Evolutionary conservation across 1,284 basidiomycete species (phyloP).

Genomic region (Ustilago bromivora): DNA sequence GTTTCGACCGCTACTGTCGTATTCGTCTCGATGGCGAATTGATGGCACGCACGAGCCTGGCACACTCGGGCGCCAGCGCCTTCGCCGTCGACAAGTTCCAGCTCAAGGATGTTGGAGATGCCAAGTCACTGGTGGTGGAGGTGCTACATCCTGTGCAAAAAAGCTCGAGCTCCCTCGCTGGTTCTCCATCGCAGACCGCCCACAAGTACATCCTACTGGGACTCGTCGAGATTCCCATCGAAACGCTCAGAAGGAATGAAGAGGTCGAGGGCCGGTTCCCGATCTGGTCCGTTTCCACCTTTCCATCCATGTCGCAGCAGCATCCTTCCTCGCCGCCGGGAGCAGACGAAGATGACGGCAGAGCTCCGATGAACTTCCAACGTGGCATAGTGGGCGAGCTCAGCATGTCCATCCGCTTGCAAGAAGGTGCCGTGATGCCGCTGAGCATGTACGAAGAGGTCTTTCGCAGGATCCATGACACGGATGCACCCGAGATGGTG

Average conservation of each 20-base stretch:
- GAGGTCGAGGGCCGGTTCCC: slow-evolving; percentile 62
- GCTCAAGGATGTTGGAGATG: slow-evolving; percentile 46
- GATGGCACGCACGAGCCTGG: slow-evolving; percentile 52
- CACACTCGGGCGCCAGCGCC: slow-evolving; percentile 14
- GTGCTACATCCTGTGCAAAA: slow-evolving; percentile 50
- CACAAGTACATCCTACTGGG: slow-evolving; percentile 54
- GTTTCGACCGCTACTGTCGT: slow-evolving; percentile 57
- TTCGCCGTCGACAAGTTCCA: slow-evolving; percentile 55
- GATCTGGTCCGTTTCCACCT: slow-evolving; percentile 53
- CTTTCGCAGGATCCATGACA: slow-evolving; percentile 35
- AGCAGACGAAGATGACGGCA: slow-evolving; percentile 27
- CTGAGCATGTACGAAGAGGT: slow-evolving; percentile 54
- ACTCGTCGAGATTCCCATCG: slow-evolving; percentile 57
- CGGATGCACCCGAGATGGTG: slow-evolving; percentile 36
- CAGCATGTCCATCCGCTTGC: slow-evolving; percentile 42
- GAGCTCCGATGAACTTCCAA: slow-evolving; percentile 30
- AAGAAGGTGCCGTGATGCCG: slow-evolving; percentile 56
- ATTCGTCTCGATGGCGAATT: slow-evolving; percentile 55
- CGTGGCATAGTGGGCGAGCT: slow-evolving; percentile 60
- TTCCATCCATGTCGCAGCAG: slow-evolving; percentile 7
- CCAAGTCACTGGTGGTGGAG: slow-evolving; percentile 48
- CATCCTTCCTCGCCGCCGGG: slow-evolving; percentile 3
- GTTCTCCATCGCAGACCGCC: slow-evolving; percentile 16
- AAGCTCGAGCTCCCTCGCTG: slow-evolving; percentile 24
- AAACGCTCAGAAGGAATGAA: slow-evolving; percentile 61